Evolutionary conservation across 202 grass and related monocot species (phyloP).

Genomic region (Elaeis oleifera): DNA sequence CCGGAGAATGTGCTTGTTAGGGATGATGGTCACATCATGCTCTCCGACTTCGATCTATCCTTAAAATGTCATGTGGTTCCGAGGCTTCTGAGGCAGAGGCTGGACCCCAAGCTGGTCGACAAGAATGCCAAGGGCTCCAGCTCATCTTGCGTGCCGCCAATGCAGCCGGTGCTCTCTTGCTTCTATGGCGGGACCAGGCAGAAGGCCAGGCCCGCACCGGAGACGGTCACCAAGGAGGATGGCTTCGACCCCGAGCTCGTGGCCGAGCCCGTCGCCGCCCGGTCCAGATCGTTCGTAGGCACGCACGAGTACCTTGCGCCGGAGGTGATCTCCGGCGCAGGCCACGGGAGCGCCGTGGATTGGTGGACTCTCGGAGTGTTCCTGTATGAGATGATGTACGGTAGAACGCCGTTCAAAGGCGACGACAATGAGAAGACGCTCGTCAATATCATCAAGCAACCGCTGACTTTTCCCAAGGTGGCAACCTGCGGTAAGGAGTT

Average conservation of each 20-base stretch:
- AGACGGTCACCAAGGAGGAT: not conserved
- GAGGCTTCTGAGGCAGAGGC: constrained; percentile 37
- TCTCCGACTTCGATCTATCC: constrained; percentile 92
- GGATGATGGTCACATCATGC: constrained; percentile 84
- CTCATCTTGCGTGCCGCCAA: constrained; percentile 39
- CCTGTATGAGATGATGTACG: constrained; percentile 89
- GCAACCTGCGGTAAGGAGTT: constrained; percentile 20
- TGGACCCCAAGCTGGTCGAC: not conserved
- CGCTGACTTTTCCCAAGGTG: constrained; percentile 40
- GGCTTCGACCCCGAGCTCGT: constrained; percentile 50
- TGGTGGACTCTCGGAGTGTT: constrained; percentile 94
- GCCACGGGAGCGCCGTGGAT: constrained; percentile 87
- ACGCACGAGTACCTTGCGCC: constrained; percentile 92
- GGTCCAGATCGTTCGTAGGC: constrained; percentile 82
- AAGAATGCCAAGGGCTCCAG: not conserved
- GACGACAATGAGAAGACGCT: constrained; percentile 78
- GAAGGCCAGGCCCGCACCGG: not conserved
- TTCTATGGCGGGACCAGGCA: constrained; percentile 37
- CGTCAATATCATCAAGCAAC: constrained; percentile 72
- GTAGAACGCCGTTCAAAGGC: constrained; percentile 75
- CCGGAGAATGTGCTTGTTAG: constrained; percentile 85
- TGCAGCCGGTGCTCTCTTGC: constrained; percentile 62
- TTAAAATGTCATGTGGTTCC: constrained; percentile 75
- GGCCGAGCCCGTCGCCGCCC: constrained; percentile 58
- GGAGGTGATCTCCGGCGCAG: constrained; percentile 78